Evolutionary conservation across 106 monocot genomes (phyloP).

Genomic region (Dioscorea zingiberensis): DNA sequence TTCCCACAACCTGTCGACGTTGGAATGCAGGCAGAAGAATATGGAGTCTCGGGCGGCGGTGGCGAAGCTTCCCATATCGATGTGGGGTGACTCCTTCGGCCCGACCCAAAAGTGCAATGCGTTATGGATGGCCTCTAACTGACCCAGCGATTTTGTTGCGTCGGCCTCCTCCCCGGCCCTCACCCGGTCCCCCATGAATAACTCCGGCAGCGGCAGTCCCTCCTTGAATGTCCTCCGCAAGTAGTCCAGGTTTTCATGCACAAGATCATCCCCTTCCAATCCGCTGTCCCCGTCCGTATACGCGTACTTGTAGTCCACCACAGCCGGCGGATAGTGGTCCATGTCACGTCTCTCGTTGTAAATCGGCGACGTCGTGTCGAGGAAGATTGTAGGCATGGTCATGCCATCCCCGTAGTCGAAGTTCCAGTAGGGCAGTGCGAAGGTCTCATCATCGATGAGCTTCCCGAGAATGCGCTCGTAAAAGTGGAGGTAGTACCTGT

Average conservation of each 20-base stretch:
- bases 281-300: neutral
- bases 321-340: neutral
- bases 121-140: slow-evolving; percentile 21
- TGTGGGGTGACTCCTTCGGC: neutral
- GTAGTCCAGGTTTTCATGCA: slow-evolving; percentile 11
- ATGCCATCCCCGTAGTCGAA: too few species aligned
- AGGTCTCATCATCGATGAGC: slow-evolving; percentile 32
- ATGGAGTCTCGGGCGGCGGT: slow-evolving; percentile 18
- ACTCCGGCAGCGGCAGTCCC: slow-evolving; percentile 11
- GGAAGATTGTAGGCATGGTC: slow-evolving; percentile 4
- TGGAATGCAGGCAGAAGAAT: slow-evolving; percentile 28
- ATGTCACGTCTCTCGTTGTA: slow-evolving; percentile 16
- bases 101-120: slow-evolving; percentile 25
- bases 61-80: slow-evolving; percentile 26
- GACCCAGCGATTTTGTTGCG: neutral
- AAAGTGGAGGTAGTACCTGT: slow-evolving; percentile 35
- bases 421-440: slow-evolving; percentile 36
- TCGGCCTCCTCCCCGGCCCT: neutral
- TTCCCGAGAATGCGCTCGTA: slow-evolving; percentile 33
- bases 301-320: slow-evolving; percentile 23
- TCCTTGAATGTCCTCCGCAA: slow-evolving; percentile 16
- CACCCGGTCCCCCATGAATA: slow-evolving; percentile 29
- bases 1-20: slow-evolving; percentile 32
- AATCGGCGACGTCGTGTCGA: slow-evolving; percentile 8
- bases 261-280: neutral